phyloP scores from a whole-genome alignment of 371 early-diverging fungal species.

The Haplosporangium sp. region DNA sequence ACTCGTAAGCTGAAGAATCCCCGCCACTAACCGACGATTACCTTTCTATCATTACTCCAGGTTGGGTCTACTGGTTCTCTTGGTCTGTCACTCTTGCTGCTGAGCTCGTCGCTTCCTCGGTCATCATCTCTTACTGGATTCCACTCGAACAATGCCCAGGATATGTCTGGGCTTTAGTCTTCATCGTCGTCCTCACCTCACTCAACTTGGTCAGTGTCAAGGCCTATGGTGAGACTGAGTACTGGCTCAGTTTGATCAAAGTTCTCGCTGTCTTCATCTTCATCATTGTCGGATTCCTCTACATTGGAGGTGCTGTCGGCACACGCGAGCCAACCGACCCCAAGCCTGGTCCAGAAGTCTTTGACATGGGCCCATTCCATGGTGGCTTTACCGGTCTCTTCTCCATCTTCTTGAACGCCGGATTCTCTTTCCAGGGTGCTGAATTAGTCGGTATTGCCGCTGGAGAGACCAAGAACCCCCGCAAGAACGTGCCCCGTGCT shows the following conservation, averaged over 20 bases:
- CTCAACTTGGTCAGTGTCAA: slow-evolving; percentile 40
- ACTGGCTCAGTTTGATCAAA: slow-evolving; percentile 66
- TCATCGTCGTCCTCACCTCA: slow-evolving; percentile 33
- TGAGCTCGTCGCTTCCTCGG: slow-evolving; percentile 72
- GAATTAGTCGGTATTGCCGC: slow-evolving; percentile 79
- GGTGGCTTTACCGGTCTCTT: slow-evolving; percentile 73
- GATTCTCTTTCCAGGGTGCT: slow-evolving; percentile 88
- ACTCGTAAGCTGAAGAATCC: not conserved
- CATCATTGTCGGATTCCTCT: slow-evolving; percentile 77
- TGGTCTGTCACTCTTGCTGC: slow-evolving; percentile 86
- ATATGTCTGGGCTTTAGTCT: slow-evolving; percentile 36
- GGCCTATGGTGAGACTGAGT: slow-evolving; percentile 67
- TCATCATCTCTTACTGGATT: slow-evolving; percentile 78
- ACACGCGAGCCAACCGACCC: slow-evolving; percentile 26
- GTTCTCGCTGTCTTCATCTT: slow-evolving; percentile 71
- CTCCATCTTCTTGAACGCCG: slow-evolving; percentile 80
- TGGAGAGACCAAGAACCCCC: slow-evolving; percentile 77
- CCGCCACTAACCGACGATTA: not conserved
- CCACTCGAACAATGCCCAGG: slow-evolving; percentile 61
- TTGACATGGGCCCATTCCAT: slow-evolving; percentile 80
- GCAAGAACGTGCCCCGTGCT: slow-evolving; percentile 75
- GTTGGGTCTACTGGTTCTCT: slow-evolving; percentile 78
- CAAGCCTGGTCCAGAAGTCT: slow-evolving; percentile 12
- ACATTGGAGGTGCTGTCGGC: slow-evolving; percentile 73
- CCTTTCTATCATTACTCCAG: slow-evolving; percentile 1